Evolutionary conservation across 352 stramenopile genomes (phyloP).

Genomic region (Elongisporangium prolatum): DNA sequence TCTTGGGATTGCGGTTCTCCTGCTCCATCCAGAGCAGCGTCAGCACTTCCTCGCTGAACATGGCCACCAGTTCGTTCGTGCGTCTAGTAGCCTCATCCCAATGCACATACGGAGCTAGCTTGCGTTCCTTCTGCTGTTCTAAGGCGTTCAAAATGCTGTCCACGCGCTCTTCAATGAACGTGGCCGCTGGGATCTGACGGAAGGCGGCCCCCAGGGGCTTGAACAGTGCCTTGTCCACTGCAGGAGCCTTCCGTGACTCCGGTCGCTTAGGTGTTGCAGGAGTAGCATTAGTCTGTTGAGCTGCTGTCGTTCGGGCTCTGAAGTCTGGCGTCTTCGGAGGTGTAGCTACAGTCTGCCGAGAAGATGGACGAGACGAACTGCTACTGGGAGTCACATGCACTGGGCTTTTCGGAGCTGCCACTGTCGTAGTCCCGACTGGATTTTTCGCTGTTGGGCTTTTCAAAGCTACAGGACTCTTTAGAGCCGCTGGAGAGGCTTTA

Average conservation of each 20-base stretch:
- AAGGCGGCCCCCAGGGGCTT: constrained; percentile 34
- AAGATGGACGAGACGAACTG: not conserved
- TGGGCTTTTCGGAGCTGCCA: not conserved
- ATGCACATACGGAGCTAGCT: constrained; percentile 26
- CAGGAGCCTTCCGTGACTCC: constrained; percentile 1
- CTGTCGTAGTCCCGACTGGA: not conserved
- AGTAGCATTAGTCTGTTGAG: constrained; percentile 8
- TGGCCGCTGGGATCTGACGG: constrained; percentile 21
- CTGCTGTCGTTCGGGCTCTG: constrained; percentile 6
- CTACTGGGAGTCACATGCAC: constrained; percentile 4
- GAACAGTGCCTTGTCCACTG: constrained; percentile 22
- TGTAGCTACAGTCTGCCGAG: not conserved
- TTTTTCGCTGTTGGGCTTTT: not conserved
- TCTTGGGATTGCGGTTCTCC: constrained; percentile 57
- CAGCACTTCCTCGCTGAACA: constrained; percentile 60
- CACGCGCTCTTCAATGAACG: constrained; percentile 42
- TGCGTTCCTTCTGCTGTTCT: constrained; percentile 25
- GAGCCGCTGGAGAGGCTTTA: not conserved
- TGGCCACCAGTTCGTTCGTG: constrained; percentile 50
- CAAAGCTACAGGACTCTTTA: constrained; percentile 1
- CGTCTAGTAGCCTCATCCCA: constrained; percentile 49
- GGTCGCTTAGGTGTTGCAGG: constrained; percentile 2
- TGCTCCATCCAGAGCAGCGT: constrained; percentile 49
- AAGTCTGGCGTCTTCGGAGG: not conserved
- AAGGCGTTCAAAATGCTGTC: constrained; percentile 35